Evolutionary conservation across 1,284 basidiomycete genomes (phyloP).

Genomic region (Calocybe gambosa): DNA sequence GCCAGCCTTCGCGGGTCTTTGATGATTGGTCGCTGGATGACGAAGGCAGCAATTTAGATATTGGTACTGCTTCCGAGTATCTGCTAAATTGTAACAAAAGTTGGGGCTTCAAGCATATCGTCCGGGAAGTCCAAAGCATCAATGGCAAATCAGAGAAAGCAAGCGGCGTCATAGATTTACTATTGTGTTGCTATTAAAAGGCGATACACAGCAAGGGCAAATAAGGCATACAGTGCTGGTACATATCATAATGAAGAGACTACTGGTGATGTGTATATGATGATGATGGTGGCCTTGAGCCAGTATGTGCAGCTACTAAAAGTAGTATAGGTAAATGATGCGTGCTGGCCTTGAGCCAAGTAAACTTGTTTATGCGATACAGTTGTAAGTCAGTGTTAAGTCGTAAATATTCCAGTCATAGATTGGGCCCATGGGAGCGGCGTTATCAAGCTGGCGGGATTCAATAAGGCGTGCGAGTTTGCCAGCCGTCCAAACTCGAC

Average conservation of each 20-base stretch:
- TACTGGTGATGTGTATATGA: slow-evolving; percentile 5
- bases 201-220: not conserved
- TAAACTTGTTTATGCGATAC: slow-evolving; percentile 19
- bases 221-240: not conserved
- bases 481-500: not conserved
- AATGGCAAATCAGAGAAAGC: not conserved
- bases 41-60: not conserved
- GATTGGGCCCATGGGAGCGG: slow-evolving; percentile 14
- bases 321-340: slow-evolving; percentile 11
- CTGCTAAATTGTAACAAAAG: not conserved
- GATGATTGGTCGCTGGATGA: not conserved
- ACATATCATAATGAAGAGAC: slow-evolving; percentile 3
- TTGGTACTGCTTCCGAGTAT: slow-evolving; percentile 5
- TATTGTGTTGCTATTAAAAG: not conserved
- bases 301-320: slow-evolving; percentile 13
- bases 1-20: slow-evolving; percentile 25
- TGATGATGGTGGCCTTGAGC: slow-evolving; percentile 15
- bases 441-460: slow-evolving; percentile 8
- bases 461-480: not conserved
- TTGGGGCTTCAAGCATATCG: not conserved
- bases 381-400: slow-evolving; percentile 13
- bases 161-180: not conserved
- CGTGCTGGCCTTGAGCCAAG: slow-evolving; percentile 24
- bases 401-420: slow-evolving; percentile 24
- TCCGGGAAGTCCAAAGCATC: not conserved